phyloP scores from a whole-genome alignment of 495 filamentous ascomycete genomes.

The Ramalina peruviana region DNA sequence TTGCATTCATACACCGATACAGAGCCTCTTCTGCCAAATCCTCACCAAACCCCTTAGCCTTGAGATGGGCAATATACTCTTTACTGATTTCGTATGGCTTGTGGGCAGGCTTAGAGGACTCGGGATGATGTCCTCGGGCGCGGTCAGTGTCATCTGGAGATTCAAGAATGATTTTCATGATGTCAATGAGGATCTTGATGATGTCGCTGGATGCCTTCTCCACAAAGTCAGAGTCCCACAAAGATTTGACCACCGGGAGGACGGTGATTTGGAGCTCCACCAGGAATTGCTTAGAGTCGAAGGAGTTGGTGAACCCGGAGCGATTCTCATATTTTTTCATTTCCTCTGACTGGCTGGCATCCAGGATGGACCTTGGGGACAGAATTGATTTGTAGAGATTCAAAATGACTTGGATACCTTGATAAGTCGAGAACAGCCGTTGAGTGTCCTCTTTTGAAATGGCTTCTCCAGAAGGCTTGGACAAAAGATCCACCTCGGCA shows the following conservation, averaged over 20 bases:
- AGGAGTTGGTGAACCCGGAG: conserved; percentile 48
- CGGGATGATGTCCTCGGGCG: conserved; percentile 40
- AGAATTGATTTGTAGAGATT: conserved; percentile 64
- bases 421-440: conserved; percentile 40
- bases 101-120: conserved; percentile 26
- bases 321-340: conserved; percentile 42
- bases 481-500: conserved; percentile 41
- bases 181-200: conserved; percentile 68
- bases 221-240: conserved; percentile 73
- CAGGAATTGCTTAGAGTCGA: conserved; percentile 61
- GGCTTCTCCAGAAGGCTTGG: conserved; percentile 25
- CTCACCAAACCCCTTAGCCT: conserved; percentile 34
- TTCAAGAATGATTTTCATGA: conserved; percentile 65
- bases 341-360: conserved; percentile 52
- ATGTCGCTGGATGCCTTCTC: conserved; percentile 64
- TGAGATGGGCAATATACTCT: conserved; percentile 30
- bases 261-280: conserved; percentile 78
- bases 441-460: conserved; percentile 30
- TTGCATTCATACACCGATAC: conserved; percentile 63
- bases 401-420: conserved; percentile 73
- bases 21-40: conserved; percentile 63
- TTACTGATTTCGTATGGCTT: conserved; percentile 35
- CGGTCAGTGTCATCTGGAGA: conserved; percentile 61
- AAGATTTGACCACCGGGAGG: conserved; percentile 57
- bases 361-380: conserved; percentile 61